These are phyloP conservation scores for Lecanicillium sp. DNA, from an alignment of 2,329 filamentous ascomycete species.

Conservation along the genomic window DNA sequence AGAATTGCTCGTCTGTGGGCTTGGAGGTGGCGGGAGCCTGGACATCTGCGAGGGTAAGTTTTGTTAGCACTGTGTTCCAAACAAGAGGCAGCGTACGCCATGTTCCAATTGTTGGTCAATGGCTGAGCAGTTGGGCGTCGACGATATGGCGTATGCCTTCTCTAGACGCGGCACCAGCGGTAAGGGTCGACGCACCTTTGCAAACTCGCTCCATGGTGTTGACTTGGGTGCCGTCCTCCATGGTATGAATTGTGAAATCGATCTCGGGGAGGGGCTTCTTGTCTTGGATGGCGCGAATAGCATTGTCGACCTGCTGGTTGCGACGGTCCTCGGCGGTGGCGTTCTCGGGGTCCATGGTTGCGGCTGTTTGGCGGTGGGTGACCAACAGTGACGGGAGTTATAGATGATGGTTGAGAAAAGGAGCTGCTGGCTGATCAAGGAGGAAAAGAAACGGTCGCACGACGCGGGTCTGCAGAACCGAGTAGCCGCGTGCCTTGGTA, in stretches of 20 bases:
- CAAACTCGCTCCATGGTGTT: slow-evolving; percentile 94
- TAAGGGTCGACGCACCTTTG: slow-evolving; percentile 65
- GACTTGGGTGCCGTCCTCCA: slow-evolving; percentile 95
- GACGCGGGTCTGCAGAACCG: not conserved
- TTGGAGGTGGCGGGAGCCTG: slow-evolving; percentile 93
- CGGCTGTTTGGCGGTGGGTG: slow-evolving; percentile 1
- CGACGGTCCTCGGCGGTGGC: slow-evolving; percentile 39
- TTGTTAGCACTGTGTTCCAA: not conserved
- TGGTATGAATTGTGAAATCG: slow-evolving; percentile 95
- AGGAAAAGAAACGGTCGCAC: not conserved
- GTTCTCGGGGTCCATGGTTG: slow-evolving; percentile 45
- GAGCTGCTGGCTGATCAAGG: not conserved
- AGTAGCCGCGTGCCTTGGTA: slow-evolving; percentile 2
- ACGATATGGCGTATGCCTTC: not conserved
- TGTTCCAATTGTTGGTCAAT: too few species aligned
- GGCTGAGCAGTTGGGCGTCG: not conserved
- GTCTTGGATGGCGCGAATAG: slow-evolving; percentile 83
- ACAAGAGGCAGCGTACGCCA: too few species aligned
- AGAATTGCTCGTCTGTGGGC: slow-evolving; percentile 91
- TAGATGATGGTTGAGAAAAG: not conserved
- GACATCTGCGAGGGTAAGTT: slow-evolving; percentile 60
- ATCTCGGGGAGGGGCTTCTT: slow-evolving; percentile 97
- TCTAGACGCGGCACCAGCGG: not conserved
- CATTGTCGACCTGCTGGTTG: slow-evolving; percentile 72
- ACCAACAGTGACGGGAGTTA: not conserved